Base-by-base conservation (phyloP, 768 basidiomycete species). In the Pleurotus ostreatus region DNA sequence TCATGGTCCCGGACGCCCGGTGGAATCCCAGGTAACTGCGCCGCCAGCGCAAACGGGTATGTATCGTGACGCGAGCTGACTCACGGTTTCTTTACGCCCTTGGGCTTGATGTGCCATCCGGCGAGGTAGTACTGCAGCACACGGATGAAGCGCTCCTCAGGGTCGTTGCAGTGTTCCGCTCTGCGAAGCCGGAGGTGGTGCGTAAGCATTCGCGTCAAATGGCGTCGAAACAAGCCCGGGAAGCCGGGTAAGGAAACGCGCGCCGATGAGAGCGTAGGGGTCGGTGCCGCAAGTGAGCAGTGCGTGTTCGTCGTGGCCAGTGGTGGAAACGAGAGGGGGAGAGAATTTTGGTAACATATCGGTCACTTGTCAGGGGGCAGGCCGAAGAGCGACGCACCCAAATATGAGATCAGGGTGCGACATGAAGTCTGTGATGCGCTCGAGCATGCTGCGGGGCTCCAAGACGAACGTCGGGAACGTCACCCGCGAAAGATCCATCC, bases 81-180 rank as follows among this genome's bases (percentile, higher is more conserved):
- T 73, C 65, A 94, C 84, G 96, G 96, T 74, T 99, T 99, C 88
- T 99, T 99, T 59, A 98, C 97, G 53, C 94, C 97, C 74, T 91
- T 95, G 62, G 97, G 95, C 72, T 98, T 98, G 75, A 98, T 95
- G 72, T 98, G 97, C 97, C 97, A 99, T 20, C 97, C 97, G n/a
- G 92, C 88, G 46, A 99, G 86, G 69, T 98, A 99, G 69, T 95
- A 97, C 60, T 90, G 88, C 34, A 98, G 78, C 1, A 98, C 93
- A 49, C 85, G 82, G 60, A 96, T 80, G 70, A 98, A 98, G 44
- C 97, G 78, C 67, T 96, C 94, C 68, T 96, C 89, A 30, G 92
- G 83, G 64, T 93, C 86, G 40, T 80, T 77, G 66, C 83, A 85
- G n/a, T 83, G 68, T 61, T 91, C 92, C 46, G 91, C 89, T 40